phyloP scores from a whole-genome alignment of 2,329 filamentous ascomycete species.

The Paecilomyces fulvus region DNA sequence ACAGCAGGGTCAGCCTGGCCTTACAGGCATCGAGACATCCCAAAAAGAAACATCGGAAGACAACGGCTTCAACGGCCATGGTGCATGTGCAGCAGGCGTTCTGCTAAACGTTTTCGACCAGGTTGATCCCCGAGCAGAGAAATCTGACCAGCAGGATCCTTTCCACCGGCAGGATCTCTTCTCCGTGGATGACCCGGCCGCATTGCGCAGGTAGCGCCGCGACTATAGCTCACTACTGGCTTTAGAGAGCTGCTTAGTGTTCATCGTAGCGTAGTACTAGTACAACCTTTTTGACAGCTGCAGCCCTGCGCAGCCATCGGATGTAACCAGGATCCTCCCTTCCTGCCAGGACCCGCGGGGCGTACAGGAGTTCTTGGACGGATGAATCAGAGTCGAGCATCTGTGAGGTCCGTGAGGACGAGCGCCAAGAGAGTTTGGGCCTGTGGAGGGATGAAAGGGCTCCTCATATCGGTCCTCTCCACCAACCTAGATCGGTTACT shows the following conservation, averaged over 20 bases:
- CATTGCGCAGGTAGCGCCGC: neutral
- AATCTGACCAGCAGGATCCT: neutral
- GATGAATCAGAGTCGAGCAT: too few species aligned
- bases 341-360: neutral
- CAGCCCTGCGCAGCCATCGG: neutral
- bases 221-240: neutral
- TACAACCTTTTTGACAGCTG: neutral
- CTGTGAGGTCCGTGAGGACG: too few species aligned
- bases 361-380: too few species aligned
- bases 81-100: neutral
- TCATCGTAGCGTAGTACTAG: neutral
- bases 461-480: too few species aligned
- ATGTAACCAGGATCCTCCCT: neutral
- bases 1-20: neutral
- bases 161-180: neutral
- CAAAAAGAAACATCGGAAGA: neutral
- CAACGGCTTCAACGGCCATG: neutral
- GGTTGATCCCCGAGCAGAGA: neutral
- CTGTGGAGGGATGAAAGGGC: too few species aligned
- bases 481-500: too few species aligned
- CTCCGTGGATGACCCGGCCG: neutral
- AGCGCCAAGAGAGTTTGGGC: too few species aligned
- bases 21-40: too few species aligned
- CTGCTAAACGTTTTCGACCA: neutral
- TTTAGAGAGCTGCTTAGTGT: neutral